Base-by-base conservation (phyloP, 768 basidiomycete species). In the Russula sp. region DNA sequence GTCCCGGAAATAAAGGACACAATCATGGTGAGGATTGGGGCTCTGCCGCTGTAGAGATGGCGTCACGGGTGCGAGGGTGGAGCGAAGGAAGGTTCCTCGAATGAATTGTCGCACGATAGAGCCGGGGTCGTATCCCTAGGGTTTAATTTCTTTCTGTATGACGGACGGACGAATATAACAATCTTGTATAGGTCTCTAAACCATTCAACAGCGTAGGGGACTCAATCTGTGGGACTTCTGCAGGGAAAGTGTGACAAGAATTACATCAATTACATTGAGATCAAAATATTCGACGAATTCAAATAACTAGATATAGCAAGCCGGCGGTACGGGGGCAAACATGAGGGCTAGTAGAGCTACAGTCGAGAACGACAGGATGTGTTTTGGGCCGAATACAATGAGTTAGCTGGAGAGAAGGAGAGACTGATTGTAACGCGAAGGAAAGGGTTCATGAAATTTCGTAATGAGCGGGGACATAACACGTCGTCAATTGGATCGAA, bases 1-100 rank as follows among this genome's bases (percentile, higher is more conserved):
- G 79, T 14, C 79, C 73, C 58, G 46, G 9, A 8, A 77, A 80
- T 64, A 88, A 88, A 72, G 93, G 93, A 2, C 97, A 98, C 72
- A 98, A 98, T 76, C 96, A 99, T 72, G 96, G 96, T 20, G 92
- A 94, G 75, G 96, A 98, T 70, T 99, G 95, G 95, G 96, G 90
- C n/a, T 73, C 87, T 44, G 95, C 95, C 3, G 96, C 96, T 3
- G 94, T 98, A 7, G 96, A 99, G 74, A 94, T 94, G 92, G 90
- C 85, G 2, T 78, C 78, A 36, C 85, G 85, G 61, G 76, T 80
- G 55, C 82, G 80, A 64, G 79, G 79, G 32, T 94, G 92, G 92
- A 76, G 77, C 44, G 80, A 84, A 71, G 92, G 91, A 44, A 40
- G 84, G 80, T 67, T 92, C 92, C 0, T 52, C 63, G 62, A 67